These are phyloP conservation scores for Cercospora citrullina DNA, from an alignment of 2,329 filamentous ascomycete species.

Conservation along the genomic window DNA sequence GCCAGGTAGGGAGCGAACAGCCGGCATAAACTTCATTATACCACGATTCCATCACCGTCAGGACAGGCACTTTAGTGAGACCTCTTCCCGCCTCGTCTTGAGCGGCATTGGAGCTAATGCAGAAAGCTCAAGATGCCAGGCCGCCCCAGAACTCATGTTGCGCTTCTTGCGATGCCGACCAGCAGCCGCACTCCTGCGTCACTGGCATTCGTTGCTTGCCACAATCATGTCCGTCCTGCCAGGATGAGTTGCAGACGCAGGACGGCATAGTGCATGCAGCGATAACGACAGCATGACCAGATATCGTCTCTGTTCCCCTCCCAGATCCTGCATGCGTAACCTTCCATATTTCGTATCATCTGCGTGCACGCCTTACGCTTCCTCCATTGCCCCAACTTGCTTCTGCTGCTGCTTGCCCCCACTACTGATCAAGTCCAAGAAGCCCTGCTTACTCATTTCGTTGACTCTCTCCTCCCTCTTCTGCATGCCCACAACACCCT, in stretches of 20 bases:
- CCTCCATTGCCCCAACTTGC: not conserved
- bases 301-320: not conserved
- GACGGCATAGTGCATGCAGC: not conserved
- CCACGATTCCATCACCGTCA: not conserved
- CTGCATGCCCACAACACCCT: conserved; percentile 74
- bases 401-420: conserved; percentile 46
- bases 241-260: not conserved
- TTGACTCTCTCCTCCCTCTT: conserved; percentile 84
- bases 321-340: not conserved
- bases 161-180: not conserved
- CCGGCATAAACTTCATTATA: not conserved
- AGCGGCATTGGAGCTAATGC: not conserved
- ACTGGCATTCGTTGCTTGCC: not conserved
- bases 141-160: not conserved
- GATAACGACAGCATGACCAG: not conserved
- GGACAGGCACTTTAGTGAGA: not conserved
- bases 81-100: not conserved
- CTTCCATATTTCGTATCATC: not conserved
- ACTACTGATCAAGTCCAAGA: conserved; percentile 80
- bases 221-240: not conserved
- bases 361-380: not conserved
- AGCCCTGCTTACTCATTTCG: conserved; percentile 96
- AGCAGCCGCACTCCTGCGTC: not conserved
- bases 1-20: not conserved
- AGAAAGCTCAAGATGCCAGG: not conserved